Evolutionary conservation across 129 eudicot species (phyloP).

Genomic region (Centaurea solstitialis): DNA sequence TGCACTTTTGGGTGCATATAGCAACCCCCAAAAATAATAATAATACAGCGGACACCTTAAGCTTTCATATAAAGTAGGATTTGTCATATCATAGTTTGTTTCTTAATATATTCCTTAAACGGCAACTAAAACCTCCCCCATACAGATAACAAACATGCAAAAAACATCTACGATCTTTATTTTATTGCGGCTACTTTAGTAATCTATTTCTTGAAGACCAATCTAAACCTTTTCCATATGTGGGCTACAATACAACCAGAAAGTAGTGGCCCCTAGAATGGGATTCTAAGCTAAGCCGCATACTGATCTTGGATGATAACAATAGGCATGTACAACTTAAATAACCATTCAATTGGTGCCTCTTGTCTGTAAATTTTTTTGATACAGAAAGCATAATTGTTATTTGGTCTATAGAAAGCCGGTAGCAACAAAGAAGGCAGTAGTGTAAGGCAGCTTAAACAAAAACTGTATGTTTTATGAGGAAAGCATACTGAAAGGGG

Average conservation of each 20-base stretch:
- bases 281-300: neutral
- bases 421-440: neutral
- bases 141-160: conserved; percentile 6
- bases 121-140: conserved; percentile 21
- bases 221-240: neutral
- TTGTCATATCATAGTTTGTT: neutral
- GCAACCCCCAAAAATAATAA: no score
- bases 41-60: neutral
- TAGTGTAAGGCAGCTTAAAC: neutral
- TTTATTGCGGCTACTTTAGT: neutral
- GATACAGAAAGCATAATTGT: neutral
- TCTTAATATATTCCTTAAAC: neutral
- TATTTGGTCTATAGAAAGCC: neutral
- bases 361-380: neutral
- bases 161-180: neutral
- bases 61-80: neutral
- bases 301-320: neutral
- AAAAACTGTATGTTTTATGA: neutral
- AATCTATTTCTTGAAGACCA: neutral
- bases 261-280: neutral
- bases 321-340: neutral
- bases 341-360: neutral
- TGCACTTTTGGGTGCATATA: no score
- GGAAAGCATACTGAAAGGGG: neutral
- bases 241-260: neutral